Base-by-base conservation (phyloP, 257 asterid genomes). In the Nicotiana benthamiana region DNA sequence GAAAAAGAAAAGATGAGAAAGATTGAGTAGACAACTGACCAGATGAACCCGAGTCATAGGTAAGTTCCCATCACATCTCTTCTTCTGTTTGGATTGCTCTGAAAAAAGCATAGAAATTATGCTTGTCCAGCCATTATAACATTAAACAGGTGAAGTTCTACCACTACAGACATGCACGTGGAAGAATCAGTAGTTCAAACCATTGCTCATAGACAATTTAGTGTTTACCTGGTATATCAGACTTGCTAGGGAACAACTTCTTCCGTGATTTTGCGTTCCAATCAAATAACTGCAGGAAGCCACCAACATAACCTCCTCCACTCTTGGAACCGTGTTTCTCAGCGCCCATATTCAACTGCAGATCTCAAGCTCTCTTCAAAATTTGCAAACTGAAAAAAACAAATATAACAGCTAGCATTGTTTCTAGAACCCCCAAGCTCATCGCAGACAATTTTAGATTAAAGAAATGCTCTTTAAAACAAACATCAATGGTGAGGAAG, bases 221-320 rank as follows among this genome's bases (percentile, higher is more conserved):
- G 26, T 20, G 15, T 57, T 27, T 87, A 95, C 98, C 97, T 27
- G 97, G 91, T 82, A 83, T 16, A 72, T 89, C 90, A 46, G 93
- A 88, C 84, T 93, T 92, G 94, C 87, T 91, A 7, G 92, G 84
- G 82, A 93, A 91, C 88, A 92, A 81, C 83, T 95, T 95, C 89
- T 93, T 95, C 24, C 94, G 90, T 53, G 99, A 93, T 85, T 92
- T 93, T 18, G 92, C 92, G 79, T 92, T 93, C 99, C 99, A 95
- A 85, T 93, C 97, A 75, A 95, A 95, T 83, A 93, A 88, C 87
- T 93, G 98, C 30, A 93, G 90, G 88, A 95, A 87, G 26, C 98
- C 97, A 74, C 97, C 97, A 65, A 91, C 97, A 84, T 90, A 90
- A 67, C 95, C 90, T 80, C 83, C 86, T 72, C 92, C 97, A 53